These are phyloP conservation scores for Penicillium sp. DNA, from an alignment of 2,329 filamentous ascomycete genomes.

Conservation along the genomic window DNA sequence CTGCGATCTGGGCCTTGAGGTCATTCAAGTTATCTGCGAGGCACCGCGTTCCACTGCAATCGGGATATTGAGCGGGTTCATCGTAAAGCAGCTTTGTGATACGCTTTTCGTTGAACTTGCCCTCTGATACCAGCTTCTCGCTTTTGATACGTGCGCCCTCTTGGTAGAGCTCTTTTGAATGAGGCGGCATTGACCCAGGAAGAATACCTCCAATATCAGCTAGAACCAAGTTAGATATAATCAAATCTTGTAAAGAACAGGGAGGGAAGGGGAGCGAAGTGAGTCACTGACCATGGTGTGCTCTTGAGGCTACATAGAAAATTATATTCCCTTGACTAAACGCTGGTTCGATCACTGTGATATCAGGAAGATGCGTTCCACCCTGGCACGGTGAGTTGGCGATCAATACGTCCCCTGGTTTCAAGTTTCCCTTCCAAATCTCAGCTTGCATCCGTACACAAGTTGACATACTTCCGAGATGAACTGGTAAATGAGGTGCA, in stretches of 20 bases:
- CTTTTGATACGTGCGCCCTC: slow-evolving; percentile 69
- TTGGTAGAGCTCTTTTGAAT: slow-evolving; percentile 67
- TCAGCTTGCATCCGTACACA: slow-evolving; percentile 75
- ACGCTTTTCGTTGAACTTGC: slow-evolving; percentile 70
- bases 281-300: slow-evolving; percentile 64
- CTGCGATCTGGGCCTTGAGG: slow-evolving; percentile 79
- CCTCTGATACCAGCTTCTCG: slow-evolving; percentile 50
- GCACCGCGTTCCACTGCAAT: slow-evolving; percentile 75
- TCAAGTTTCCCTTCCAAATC: slow-evolving; percentile 73
- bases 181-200: slow-evolving; percentile 76
- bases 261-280: neutral
- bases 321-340: slow-evolving; percentile 75
- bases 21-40: slow-evolving; percentile 81
- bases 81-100: slow-evolving; percentile 70
- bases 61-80: slow-evolving; percentile 72
- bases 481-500: slow-evolving; percentile 76
- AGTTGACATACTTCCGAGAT: slow-evolving; percentile 79
- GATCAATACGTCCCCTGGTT: slow-evolving; percentile 76
- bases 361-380: slow-evolving; percentile 80
- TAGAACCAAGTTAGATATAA: slow-evolving; percentile 8
- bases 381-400: slow-evolving; percentile 82
- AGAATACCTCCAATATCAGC: slow-evolving; percentile 73
- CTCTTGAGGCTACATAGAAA: slow-evolving; percentile 78
- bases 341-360: slow-evolving; percentile 76
- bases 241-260: too few species aligned